Evolutionary conservation across 768 basidiomycete species (phyloP).

Genomic region (Favolaschia claudopus): DNA sequence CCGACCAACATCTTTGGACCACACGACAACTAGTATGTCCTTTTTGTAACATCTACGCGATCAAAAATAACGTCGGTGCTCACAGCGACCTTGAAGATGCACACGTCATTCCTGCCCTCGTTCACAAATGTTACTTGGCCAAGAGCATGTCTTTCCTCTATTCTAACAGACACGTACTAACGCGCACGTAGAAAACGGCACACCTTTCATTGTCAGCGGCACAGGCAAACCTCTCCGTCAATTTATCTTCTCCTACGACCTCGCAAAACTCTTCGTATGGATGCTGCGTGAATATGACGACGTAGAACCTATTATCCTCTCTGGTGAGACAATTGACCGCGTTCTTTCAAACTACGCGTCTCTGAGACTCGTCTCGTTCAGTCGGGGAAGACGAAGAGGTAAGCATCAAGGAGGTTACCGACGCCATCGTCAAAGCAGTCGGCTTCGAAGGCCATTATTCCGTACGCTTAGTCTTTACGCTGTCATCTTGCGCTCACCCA

Average conservation of each 20-base stretch:
- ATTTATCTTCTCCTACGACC: conserved; percentile 96
- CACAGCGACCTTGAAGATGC: conserved; percentile 84
- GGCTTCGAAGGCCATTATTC: conserved; percentile 80
- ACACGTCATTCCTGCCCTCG: conserved; percentile 93
- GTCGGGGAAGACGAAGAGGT: conserved; percentile 96
- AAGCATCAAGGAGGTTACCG: conserved; percentile 88
- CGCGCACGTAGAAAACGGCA: conserved; percentile 68
- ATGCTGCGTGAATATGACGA: conserved; percentile 89
- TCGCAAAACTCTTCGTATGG: conserved; percentile 96
- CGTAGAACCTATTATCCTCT: conserved; percentile 92
- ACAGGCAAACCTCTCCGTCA: conserved; percentile 95
- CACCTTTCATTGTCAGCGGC: conserved; percentile 87
- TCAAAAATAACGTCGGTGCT: conserved; percentile 3
- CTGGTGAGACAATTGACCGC: conserved; percentile 67
- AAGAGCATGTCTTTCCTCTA: conserved; percentile 62
- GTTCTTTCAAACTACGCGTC: no score
- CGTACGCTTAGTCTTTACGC: conserved; percentile 46
- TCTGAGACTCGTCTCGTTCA: conserved; percentile 33
- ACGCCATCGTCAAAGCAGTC: conserved; percentile 88
- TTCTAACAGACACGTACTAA: neutral
- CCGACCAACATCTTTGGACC: conserved; percentile 98
- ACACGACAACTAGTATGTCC: conserved; percentile 85
- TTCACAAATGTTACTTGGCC: conserved; percentile 92
- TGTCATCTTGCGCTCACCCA: neutral
- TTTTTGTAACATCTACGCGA: neutral